Conservation (phyloP, 352 stramenopile genomes). For the Globisporangium mamillatum region DNA sequence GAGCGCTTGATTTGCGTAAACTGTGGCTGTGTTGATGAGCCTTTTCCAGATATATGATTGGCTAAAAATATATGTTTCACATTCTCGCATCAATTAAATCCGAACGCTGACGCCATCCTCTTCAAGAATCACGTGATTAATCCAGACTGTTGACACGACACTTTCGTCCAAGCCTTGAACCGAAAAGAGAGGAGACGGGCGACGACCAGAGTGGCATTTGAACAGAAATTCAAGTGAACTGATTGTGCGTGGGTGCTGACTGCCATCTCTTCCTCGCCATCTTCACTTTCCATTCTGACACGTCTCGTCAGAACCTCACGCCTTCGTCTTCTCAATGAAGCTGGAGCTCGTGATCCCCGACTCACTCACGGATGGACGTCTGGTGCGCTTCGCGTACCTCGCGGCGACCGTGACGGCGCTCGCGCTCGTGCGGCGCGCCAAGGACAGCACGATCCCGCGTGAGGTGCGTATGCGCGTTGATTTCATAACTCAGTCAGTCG, state of each 20-base stretch:
- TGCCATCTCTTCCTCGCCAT: background rate
- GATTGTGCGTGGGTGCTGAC: background rate
- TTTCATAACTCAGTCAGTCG: background rate
- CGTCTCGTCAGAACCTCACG: background rate
- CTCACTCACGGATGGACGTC: slow-evolving; percentile 9
- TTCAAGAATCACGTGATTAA: no score
- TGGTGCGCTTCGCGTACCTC: slow-evolving; percentile 18
- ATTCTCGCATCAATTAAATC: no score
- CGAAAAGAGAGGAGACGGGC: no score
- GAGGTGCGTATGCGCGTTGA: slow-evolving; percentile 6
- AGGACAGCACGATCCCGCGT: slow-evolving; percentile 19
- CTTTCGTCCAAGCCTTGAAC: no score
- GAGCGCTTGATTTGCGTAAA: no score
- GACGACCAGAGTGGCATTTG: no score
- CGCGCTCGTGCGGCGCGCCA: slow-evolving; percentile 18
- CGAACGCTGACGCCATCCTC: no score
- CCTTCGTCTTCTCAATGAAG: slow-evolving; percentile 11
- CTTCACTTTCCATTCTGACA: background rate
- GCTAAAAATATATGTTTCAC: no score
- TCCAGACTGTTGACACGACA: no score
- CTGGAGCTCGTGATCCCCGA: slow-evolving; percentile 19
- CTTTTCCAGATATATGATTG: no score
- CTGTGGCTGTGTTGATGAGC: no score
- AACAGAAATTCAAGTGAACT: background rate
- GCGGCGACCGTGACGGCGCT: slow-evolving; percentile 14